Evolutionary conservation across 306 rosid species (phyloP).

Genomic region (Casuarina cunninghamiana): DNA sequence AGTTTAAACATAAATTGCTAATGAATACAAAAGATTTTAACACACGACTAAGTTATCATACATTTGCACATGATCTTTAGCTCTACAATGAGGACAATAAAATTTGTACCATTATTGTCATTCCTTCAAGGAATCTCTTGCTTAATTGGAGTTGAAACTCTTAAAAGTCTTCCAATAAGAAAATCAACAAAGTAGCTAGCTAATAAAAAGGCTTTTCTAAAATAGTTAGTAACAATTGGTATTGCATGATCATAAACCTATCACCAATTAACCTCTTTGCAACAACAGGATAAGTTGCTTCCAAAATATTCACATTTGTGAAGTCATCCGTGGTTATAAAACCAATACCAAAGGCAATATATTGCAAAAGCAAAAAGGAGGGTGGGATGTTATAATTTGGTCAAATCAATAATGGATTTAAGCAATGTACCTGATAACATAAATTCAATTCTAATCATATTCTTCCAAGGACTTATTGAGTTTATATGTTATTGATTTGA

Average conservation of each 20-base stretch:
- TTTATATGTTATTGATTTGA: constrained; percentile 13
- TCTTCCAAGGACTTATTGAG: constrained; percentile 12
- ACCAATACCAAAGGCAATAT: constrained; percentile 92
- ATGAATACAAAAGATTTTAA: constrained; percentile 5
- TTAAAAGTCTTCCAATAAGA: constrained; percentile 1
- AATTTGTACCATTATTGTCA: neutral
- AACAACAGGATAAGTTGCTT: constrained; percentile 96
- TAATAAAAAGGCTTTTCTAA: constrained; percentile 72
- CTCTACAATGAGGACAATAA: constrained; percentile 52
- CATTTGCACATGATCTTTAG: constrained; percentile 87
- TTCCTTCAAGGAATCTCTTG: constrained; percentile 2
- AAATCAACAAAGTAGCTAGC: constrained; percentile 14
- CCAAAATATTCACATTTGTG: constrained; percentile 95
- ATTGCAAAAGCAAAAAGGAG: constrained; percentile 48
- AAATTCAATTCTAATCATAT: constrained; percentile 22
- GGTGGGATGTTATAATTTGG: constrained; percentile 10
- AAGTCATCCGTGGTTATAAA: constrained; percentile 93
- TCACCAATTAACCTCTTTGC: constrained; percentile 76
- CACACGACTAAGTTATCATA: constrained; percentile 31
- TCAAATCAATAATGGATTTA: constrained; percentile 14
- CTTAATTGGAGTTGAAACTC: constrained; percentile 17
- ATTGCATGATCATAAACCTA: constrained; percentile 82
- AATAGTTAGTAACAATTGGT: constrained; percentile 91
- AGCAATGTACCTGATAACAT: neutral
- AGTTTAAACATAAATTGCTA: neutral